Evolutionary conservation across 495 filamentous ascomycete species (phyloP), one percentile per base, ranked within the genome.

Genomic region (Amorphotheca resinae): DNA sequence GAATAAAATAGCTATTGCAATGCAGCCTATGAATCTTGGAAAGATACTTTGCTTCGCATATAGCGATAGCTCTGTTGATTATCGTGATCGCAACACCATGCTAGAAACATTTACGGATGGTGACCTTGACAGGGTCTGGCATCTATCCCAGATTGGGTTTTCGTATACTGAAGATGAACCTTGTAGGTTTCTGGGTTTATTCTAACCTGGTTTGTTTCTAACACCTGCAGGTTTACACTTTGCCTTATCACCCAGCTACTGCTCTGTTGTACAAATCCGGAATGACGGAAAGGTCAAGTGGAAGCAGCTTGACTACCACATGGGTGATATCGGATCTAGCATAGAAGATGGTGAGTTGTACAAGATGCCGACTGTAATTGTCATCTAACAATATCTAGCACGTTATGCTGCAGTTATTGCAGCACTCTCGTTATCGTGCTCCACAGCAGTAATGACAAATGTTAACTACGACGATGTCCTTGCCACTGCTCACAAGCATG

Each of bases 1-100:
- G 14, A 70, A 79, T 35, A 84, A 79, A 46, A 64, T 82, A 38
- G 59, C 87, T n/a, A 55, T 89, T n/a, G 72, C 71, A 0, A 63
- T 87, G 11, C 70, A 77, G 30, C 60, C 74, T 6, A 62, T 81
- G 11, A 78, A 82, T 53, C 72, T 78, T 33, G 76, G 77, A 30
- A 82, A 72, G 38, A 65, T 80, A 7, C 48, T 93, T 2, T 79
- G 76, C 33, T 62, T 93, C 40, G 69, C 68, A 9, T 79, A 79
- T 40, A 80, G 79, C 49, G 86, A 91, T 51, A 83, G 85, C 12
- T 80, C 79, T 0, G 65, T 88, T 21, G 72, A 86, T 38, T 84
- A 87, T 56, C 77, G 84, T 36, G 79, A 91, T 45, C 72, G 83
- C 9, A 63, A 67, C 41, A 82, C 76, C 3, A 76, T 91, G 76